Evolutionary conservation across 164 flowering plant species (phyloP).

Genomic region (Vitis cinerea): DNA sequence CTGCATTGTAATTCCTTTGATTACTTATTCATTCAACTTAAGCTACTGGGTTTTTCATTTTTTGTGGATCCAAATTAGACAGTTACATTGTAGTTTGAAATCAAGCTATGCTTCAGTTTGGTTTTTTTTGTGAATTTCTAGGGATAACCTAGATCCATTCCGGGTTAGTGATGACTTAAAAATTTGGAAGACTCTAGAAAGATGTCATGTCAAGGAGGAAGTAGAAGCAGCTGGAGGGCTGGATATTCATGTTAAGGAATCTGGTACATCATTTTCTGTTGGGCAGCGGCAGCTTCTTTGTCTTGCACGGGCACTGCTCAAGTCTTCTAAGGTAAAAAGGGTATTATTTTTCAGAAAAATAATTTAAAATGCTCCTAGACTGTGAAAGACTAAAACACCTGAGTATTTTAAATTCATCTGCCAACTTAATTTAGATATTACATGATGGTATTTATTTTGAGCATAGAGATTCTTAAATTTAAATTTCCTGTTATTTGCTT

Average conservation of each 20-base stretch:
- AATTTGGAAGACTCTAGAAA: conserved; percentile 72
- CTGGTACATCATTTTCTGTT: conserved; percentile 82
- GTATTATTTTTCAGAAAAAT: neutral
- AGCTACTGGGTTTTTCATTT: neutral
- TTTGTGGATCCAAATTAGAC: neutral
- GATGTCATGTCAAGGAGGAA: conserved; percentile 85
- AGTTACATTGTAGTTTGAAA: neutral
- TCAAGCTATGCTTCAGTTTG: neutral
- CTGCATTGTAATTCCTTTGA: neutral
- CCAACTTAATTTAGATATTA: too few relatives aligned
- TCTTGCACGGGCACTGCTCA: conserved; percentile 94
- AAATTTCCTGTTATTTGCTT: too few relatives aligned
- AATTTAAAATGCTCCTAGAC: neutral
- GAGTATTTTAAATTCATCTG: too few relatives aligned
- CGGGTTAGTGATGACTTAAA: conserved; percentile 41
- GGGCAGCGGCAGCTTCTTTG: conserved; percentile 94
- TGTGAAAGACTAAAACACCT: neutral
- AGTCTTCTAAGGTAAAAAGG: conserved; percentile 68
- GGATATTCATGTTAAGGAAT: conserved; percentile 64
- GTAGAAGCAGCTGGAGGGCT: conserved; percentile 84
- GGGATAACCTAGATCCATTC: conserved; percentile 88
- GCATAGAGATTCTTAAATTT: too few relatives aligned
- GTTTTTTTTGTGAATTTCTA: conserved; percentile 21
- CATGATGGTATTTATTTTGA: too few relatives aligned
- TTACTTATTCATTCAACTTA: neutral